A percentile compares a stretch with the other conserved stretches of the same genome.
Conservation (phyloP, 148 eudicot genomes). For the Gaultheria prostrata region DNA sequence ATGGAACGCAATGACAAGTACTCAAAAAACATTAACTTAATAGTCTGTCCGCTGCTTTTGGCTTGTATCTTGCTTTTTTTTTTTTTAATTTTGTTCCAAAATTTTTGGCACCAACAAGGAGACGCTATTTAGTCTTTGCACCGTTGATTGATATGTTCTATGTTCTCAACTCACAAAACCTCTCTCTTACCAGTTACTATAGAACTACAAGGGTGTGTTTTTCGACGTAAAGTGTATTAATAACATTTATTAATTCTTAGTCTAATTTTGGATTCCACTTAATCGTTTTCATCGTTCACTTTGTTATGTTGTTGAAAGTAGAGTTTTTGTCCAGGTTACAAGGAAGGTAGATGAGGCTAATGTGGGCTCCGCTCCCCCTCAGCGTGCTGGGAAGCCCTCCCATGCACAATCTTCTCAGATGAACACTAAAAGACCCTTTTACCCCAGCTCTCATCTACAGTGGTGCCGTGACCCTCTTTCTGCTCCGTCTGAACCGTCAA, state of each 20-base stretch:
- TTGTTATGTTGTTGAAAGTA: not conserved
- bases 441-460: conserved; percentile 21
- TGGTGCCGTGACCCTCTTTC: conserved; percentile 23
- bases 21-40: too few species aligned
- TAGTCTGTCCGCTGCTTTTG: not conserved
- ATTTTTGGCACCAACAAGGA: too few species aligned
- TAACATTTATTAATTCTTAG: not conserved
- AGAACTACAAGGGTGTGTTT: not conserved
- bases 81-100: too few species aligned
- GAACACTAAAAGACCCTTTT: conserved; percentile 8
- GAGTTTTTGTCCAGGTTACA: conserved; percentile 25
- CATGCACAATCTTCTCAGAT: conserved; percentile 5
- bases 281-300: not conserved
- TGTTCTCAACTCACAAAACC: not conserved
- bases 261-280: not conserved
- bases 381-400: conserved; percentile 14
- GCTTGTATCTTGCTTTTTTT: not conserved
- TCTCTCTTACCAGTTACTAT: not conserved
- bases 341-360: conserved; percentile 24
- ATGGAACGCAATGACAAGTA: too few species aligned
- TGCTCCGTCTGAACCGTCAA: conserved; percentile 6
- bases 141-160: not conserved
- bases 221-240: not conserved
- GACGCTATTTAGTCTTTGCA: too few species aligned
- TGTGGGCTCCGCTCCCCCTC: conserved; percentile 9